A percentile compares a stretch with the other conserved stretches of the same genome.
Conservation (phyloP, 768 basidiomycete species). For the Termitomyces titanicus region DNA sequence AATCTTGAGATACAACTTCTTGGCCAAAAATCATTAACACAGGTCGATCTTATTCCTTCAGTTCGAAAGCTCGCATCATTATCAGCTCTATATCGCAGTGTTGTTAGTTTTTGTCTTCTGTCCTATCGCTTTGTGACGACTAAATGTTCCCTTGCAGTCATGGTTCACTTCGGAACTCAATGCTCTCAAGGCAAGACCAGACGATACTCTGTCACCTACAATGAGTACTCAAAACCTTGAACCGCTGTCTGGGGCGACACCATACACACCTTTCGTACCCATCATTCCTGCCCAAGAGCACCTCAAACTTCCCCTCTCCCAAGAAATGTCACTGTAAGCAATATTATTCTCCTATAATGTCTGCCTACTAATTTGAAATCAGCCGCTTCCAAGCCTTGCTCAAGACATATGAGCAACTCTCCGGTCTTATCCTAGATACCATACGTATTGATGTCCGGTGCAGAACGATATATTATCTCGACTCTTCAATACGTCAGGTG, state of each 20-base stretch:
- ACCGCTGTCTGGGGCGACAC: conserved; percentile 43
- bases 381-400: conserved; percentile 92
- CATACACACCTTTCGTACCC: conserved; percentile 47
- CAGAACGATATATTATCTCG: conserved; percentile 75
- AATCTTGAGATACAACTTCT: conserved; percentile 72
- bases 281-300: conserved; percentile 39
- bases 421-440: conserved; percentile 81
- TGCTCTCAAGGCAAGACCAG: conserved; percentile 58
- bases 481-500: conserved; percentile 75
- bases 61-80: conserved; percentile 70
- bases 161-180: conserved; percentile 83
- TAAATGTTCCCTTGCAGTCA: conserved; percentile 39
- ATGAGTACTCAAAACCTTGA: conserved; percentile 49
- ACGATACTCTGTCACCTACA: conserved; percentile 51
- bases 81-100: conserved; percentile 78
- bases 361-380: not conserved
- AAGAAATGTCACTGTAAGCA: conserved; percentile 85
- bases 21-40: conserved; percentile 47
- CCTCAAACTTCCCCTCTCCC: conserved; percentile 73
- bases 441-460: conserved; percentile 88
- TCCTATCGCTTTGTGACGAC: not conserved
- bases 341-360: not conserved
- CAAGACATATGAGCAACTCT: conserved; percentile 87
- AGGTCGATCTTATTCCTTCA: conserved; percentile 67
- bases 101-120: conserved; percentile 50